Percentiles rank a stretch among this genome's conserved stretches.
These are phyloP conservation scores for Quercus ilex DNA, from an alignment of 306 rosid genomes.

Conservation along the genomic window DNA sequence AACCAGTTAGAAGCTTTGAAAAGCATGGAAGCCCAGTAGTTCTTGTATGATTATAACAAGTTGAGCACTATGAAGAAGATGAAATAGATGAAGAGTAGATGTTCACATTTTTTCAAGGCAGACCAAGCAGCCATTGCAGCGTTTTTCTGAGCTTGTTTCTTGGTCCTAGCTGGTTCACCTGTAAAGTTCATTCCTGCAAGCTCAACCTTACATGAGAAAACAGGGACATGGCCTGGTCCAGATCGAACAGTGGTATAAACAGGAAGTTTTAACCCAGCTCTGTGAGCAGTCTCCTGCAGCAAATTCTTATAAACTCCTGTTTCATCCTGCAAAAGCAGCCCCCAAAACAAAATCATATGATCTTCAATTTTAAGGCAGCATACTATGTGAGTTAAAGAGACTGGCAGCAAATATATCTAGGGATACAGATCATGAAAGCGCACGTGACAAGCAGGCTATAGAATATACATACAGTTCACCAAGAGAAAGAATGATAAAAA, in stretches of 20 bases:
- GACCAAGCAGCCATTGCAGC: conserved; percentile 88
- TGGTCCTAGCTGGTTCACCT: conserved; percentile 67
- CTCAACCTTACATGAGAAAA: conserved; percentile 71
- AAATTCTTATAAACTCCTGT: conserved; percentile 85
- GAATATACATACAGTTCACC: background rate
- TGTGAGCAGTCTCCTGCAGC: conserved; percentile 88
- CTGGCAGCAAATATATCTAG: background rate
- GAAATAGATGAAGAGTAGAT: conserved; percentile 10
- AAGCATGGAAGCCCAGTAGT: background rate
- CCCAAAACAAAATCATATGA: background rate
- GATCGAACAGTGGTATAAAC: conserved; percentile 61
- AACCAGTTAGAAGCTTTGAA: background rate
- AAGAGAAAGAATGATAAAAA: background rate
- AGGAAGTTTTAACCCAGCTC: conserved; percentile 83
- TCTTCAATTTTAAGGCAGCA: background rate
- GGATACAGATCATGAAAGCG: background rate
- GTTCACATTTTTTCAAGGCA: conserved; percentile 62
- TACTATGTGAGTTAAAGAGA: background rate
- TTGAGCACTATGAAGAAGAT: background rate
- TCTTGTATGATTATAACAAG: conserved; percentile 2
- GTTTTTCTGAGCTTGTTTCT: conserved; percentile 87
- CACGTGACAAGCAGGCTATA: background rate
- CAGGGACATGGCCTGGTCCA: conserved; percentile 65
- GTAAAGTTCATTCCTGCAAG: conserved; percentile 70
- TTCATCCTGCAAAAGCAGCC: conserved; percentile 47